Evolutionary conservation across 2,329 filamentous ascomycete genomes (phyloP), one percentile per base, ranked within the genome.

Genomic region (Clonostachys rosea): DNA sequence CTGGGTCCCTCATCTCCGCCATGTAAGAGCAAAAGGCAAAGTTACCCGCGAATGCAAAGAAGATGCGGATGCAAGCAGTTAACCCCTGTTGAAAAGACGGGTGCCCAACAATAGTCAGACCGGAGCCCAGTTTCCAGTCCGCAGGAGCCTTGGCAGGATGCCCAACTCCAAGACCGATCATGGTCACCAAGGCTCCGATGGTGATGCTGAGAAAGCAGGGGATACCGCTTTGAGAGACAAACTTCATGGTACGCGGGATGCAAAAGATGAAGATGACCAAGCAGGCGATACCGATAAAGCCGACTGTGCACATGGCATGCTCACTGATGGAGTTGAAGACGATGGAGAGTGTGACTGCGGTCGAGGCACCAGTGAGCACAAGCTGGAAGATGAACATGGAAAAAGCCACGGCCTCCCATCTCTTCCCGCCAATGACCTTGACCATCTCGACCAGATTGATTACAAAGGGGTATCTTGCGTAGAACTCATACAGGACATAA

Each of bases 391-490:
- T 60, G 60, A 88, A 84, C 72, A 86, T 86, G 54, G 83, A 65
- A 3, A 82, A 61, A 8, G 58, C 48, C 1, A 54, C 24, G 14
- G 58, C 51, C 30, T 59, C 59, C 10, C 64, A 52, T 5, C 52
- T 47, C 1, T 54, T 52, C 2, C 61, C 61, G 1, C 63, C 69
- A 68, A 79, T 56, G 66, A 79, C 57, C 70, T 74, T 57, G 75
- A 76, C 74, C 79, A 88, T 82, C 56, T 89, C 85, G 54, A 83
- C 87, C 7, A 88, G 81, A 64, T 88, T 85, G 53, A 83, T 76
- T 48, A 85, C 76, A 59, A 87, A 79, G 1, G 83, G 84, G 57
- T 89, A 79, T 43, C 78, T 74, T 48, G 86, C 67, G 61, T 83
- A 88, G 62, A 87, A 87, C 58, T 84, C 78, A 79, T 83, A 85